Base-by-base conservation (phyloP, 2,329 filamentous ascomycete genomes). In the Cladophialophora bantiana region DNA sequence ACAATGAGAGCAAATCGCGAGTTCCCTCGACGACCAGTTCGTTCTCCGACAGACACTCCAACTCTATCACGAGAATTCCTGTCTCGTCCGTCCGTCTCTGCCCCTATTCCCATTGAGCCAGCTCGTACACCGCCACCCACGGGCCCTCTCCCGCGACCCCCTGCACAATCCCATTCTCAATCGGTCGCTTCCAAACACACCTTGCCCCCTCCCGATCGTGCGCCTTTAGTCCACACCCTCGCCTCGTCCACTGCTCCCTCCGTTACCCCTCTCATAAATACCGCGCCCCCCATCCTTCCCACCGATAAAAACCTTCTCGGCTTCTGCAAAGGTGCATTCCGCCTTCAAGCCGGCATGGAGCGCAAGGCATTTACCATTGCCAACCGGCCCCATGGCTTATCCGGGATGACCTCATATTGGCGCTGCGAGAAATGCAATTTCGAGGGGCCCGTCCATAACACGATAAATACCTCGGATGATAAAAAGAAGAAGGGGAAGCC, bases 341-440 rank as follows among this genome's bases (percentile, higher is more conserved):
- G 70, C 5, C 59, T 72, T 12, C 69, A 71, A 65, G 67, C 63
- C 36, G 71, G 71, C 38, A n/a, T 71, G 26, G 62, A 68, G 31
- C 64, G 66, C 35, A 73, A 73, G 59, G 66, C 70, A 5, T 72
- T 73, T 48, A 36, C 35, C 15, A 36, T 65, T 15, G 65, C 64
- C 34, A 67, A 69, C 38, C 67, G 69, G 3, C 71, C 71, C 7
- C 48, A 67, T n/a, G 71, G 71, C 12, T 64, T 70, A 26, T 40
- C 66, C 7, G 48, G 66, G 7, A 72, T 68, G 55, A 61, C 64
- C 7, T 53, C 62, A 7, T 77, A 75, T 62, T 81, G 81, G 75
- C 74, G 76, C 36, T 80, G 78, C 62, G 74, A 71, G 12, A 79
- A 79, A 60, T 84, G 82, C 70, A 75, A 74, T 53, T 84, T 83